Evolutionary conservation across 2,329 filamentous ascomycete genomes (phyloP), one percentile per base, ranked within the genome.

Genomic region (Dendrostoma leiphaemia): DNA sequence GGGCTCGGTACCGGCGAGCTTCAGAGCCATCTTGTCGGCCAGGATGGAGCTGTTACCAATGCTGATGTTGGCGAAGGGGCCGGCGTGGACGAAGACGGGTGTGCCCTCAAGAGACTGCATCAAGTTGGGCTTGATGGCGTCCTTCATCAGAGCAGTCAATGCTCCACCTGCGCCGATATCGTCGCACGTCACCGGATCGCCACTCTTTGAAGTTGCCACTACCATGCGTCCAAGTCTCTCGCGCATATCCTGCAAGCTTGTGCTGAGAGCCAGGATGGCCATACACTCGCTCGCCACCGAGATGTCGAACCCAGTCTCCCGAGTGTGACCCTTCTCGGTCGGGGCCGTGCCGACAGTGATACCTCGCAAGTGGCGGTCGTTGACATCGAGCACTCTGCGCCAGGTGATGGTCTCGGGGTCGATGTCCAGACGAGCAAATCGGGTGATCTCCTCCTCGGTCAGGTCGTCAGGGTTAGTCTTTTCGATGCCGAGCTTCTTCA

Each of bases 81-180:
- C 94, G 21, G 94, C 94, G 67, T 99, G 94, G 13, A 99, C 94
- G 67, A 99, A 95, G 3, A 97, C 94, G 0, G 94, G 94, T 7
- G 94, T 99, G 26, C 94, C 94, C 71, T 99, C 94, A 50, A 99
- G 79, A 28, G 91, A 96, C 74, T 99, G 94, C 94, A 99, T 97
- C 60, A 99, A 78, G 75, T 97, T 99, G 56, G 94, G 94, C 80
- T 99, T 99, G 76, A 51, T 96, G 53, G 94, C 92, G 72, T 99
- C 94, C 75, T 89, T 94, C 90, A 99, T 97, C 65, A 99, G 79
- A 28, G 92, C 93, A 40, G 94, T 91, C 61, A 99, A 78, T 48
- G 94, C 94, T 64, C 94, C 94, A 51, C 92, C 92, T 19, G 87
- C 90, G 62, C 94, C 94, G 65, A 99, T 85, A 67, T 99, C 94